These are phyloP conservation scores for Westerdykella aurantiaca DNA, from an alignment of 2,329 filamentous ascomycete genomes.

Conservation along the genomic window DNA sequence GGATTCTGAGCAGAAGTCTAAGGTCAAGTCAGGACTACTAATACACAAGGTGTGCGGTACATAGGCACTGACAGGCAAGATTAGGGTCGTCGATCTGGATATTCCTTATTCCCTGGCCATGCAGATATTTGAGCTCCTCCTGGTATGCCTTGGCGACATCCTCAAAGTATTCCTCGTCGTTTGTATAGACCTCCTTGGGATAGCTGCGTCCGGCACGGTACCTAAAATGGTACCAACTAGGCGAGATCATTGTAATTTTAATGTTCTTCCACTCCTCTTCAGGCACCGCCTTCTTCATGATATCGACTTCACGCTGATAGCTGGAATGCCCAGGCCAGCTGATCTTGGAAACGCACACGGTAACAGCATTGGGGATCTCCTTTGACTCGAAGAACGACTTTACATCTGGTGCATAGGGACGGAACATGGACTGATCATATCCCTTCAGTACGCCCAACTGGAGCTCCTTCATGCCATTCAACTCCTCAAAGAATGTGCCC, in stretches of 20 bases:
- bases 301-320: constrained; percentile 55
- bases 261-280: constrained; percentile 58
- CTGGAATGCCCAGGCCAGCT: constrained; percentile 51
- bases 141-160: constrained; percentile 45
- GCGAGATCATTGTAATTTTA: constrained; percentile 63
- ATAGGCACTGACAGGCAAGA: constrained; percentile 30
- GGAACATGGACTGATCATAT: constrained; percentile 51
- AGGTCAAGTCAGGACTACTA: background rate
- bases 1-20: constrained; percentile 33
- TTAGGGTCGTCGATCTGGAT: constrained; percentile 48
- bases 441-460: constrained; percentile 37
- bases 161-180: constrained; percentile 45
- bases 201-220: constrained; percentile 51
- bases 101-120: constrained; percentile 43
- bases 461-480: constrained; percentile 52
- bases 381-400: constrained; percentile 58
- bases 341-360: constrained; percentile 54
- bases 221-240: constrained; percentile 64
- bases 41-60: background rate
- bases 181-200: constrained; percentile 41
- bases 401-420: constrained; percentile 56
- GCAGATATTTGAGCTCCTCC: constrained; percentile 43
- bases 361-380: constrained; percentile 48
- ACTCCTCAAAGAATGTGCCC: constrained; percentile 51
- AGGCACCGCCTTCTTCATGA: constrained; percentile 54